These are phyloP conservation scores for Gossypium rotundifolium DNA, from an alignment of 345 rosid genomes.

Conservation along the genomic window DNA sequence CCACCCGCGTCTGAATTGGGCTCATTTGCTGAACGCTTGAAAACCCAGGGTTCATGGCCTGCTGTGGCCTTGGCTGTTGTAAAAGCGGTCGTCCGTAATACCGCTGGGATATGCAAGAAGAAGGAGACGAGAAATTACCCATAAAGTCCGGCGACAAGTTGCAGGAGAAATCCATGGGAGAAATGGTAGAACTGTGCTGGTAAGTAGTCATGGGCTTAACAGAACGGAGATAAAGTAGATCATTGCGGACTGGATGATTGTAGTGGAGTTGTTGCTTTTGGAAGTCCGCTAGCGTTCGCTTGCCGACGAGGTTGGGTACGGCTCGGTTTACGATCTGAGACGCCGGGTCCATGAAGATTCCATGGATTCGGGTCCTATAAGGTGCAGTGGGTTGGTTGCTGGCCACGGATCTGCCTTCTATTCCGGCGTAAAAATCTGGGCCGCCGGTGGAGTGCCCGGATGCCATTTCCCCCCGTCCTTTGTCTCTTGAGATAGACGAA, in stretches of 20 bases:
- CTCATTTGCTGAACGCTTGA: constrained; percentile 31
- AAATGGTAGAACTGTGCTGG: constrained; percentile 27
- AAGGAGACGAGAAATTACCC: constrained; percentile 18
- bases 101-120: constrained; percentile 25
- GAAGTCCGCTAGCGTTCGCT: constrained; percentile 63
- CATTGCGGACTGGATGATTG: constrained; percentile 35
- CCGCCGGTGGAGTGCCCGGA: constrained; percentile 74
- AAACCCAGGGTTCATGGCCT: constrained; percentile 15
- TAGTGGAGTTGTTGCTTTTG: constrained; percentile 34
- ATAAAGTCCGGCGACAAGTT: constrained; percentile 13
- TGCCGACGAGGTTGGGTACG: constrained; percentile 37
- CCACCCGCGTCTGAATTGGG: constrained; percentile 28
- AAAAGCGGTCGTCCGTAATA: constrained; percentile 47
- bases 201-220: constrained; percentile 53
- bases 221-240: constrained; percentile 46
- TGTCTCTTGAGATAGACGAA: constrained; percentile 4
- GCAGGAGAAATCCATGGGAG: constrained; percentile 37
- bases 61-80: constrained; percentile 39
- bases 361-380: constrained; percentile 49
- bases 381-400: constrained; percentile 26
- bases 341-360: constrained; percentile 48
- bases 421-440: constrained; percentile 45
- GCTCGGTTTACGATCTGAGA: constrained; percentile 51
- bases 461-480: constrained; percentile 36
- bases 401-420: constrained; percentile 48